Evolutionary conservation across 139 green algal species (phyloP).

Genomic region (Coelastrella sp.): DNA sequence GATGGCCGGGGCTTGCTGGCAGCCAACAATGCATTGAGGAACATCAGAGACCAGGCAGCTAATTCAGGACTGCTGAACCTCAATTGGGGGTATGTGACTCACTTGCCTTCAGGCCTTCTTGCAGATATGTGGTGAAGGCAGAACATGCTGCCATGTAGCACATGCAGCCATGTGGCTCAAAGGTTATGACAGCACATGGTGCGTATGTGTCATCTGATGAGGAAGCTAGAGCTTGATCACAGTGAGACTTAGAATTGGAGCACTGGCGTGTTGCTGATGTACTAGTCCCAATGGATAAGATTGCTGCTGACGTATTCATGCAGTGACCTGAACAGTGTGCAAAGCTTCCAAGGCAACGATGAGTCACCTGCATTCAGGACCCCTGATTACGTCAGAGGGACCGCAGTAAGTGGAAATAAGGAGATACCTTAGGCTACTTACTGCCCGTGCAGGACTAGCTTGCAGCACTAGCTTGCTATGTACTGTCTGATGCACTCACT

Average conservation of each 20-base stretch:
- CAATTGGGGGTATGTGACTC: neutral
- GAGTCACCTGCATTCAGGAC: neutral
- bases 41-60: neutral
- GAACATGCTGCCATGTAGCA: neutral
- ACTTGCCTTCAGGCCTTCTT: neutral
- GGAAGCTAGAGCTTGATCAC: too few species aligned
- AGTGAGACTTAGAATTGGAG: too few species aligned
- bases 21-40: neutral
- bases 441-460: neutral
- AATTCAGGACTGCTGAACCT: neutral
- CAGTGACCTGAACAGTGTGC: neutral
- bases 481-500: too few species aligned
- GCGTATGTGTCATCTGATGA: too few species aligned
- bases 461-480: neutral
- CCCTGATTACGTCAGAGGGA: neutral
- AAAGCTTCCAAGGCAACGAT: neutral
- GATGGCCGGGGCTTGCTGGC: neutral
- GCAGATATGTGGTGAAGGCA: neutral
- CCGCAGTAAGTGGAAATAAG: neutral
- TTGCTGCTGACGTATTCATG: neutral
- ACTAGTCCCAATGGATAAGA: neutral
- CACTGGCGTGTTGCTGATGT: neutral
- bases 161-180: too few species aligned
- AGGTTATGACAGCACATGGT: too few species aligned
- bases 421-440: too few species aligned